Conservation (phyloP, 352 stramenopile genomes). For the Pythium coloratum region DNA sequence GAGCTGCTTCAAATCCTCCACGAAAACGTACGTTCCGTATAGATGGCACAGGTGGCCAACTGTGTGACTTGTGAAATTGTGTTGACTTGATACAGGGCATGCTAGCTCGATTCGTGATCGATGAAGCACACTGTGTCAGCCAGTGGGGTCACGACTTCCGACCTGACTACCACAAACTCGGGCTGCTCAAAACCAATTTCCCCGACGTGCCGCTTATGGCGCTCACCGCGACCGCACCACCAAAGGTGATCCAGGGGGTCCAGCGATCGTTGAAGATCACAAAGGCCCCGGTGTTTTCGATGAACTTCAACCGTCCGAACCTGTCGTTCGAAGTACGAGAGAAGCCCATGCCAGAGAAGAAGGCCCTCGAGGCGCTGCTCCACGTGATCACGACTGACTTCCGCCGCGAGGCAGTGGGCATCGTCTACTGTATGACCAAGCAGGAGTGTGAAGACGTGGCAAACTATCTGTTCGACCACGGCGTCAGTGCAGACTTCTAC, state of each 20-base stretch:
- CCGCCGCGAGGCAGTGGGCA: slow-evolving; percentile 58
- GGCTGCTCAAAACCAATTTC: slow-evolving; percentile 89
- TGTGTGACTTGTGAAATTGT: not conserved
- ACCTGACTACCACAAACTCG: slow-evolving; percentile 92
- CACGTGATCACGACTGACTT: slow-evolving; percentile 59
- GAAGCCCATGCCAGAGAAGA: slow-evolving; percentile 48
- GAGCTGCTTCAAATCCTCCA: slow-evolving; percentile 55
- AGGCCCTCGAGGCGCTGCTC: slow-evolving; percentile 56
- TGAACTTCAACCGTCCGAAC: slow-evolving; percentile 93
- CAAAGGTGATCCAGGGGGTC: slow-evolving; percentile 82
- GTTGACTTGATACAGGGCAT: slow-evolving; percentile 37
- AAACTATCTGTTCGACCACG: slow-evolving; percentile 82
- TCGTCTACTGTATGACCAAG: slow-evolving; percentile 95
- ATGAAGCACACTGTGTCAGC: slow-evolving; percentile 90
- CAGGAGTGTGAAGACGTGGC: slow-evolving; percentile 93
- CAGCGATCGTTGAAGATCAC: slow-evolving; percentile 75
- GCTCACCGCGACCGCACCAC: slow-evolving; percentile 89
- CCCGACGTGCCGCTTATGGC: slow-evolving; percentile 92
- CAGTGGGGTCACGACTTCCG: slow-evolving; percentile 91
- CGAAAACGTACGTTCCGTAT: slow-evolving; percentile 31
- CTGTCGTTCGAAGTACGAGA: slow-evolving; percentile 90
- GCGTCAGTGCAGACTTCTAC: slow-evolving; percentile 91
- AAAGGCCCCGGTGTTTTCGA: slow-evolving; percentile 86
- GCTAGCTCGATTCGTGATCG: slow-evolving; percentile 94
- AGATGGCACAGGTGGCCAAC: too few relatives aligned